These are phyloP conservation scores for Ophiostoma ips DNA, from an alignment of 2,329 filamentous ascomycete genomes.

Conservation along the genomic window DNA sequence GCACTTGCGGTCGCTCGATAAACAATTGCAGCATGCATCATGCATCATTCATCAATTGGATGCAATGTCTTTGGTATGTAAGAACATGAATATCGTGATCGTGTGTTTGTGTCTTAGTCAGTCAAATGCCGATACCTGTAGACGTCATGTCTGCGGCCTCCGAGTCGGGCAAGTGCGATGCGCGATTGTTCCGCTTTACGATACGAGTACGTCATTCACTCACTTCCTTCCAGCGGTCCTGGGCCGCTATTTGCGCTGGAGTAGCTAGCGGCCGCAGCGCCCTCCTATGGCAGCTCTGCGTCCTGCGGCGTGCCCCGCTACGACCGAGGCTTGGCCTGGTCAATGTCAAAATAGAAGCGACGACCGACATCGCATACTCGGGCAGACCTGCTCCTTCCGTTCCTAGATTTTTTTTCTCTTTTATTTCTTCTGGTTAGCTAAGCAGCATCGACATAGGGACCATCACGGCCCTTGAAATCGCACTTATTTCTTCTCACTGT, in stretches of 20 bases:
- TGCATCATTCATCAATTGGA: too few relatives aligned
- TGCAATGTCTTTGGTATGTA: too few relatives aligned
- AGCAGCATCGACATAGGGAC: too few relatives aligned
- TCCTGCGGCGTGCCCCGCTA: constrained; percentile 7
- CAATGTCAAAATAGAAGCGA: constrained; percentile 2
- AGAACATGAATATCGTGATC: too few relatives aligned
- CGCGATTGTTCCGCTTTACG: too few relatives aligned
- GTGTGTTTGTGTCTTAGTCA: too few relatives aligned
- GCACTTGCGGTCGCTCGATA: too few relatives aligned
- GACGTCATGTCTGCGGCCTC: not conserved
- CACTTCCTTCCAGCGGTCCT: too few relatives aligned
- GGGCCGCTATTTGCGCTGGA: not conserved
- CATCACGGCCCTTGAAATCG: too few relatives aligned
- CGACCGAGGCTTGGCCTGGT: not conserved
- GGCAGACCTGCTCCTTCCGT: not conserved
- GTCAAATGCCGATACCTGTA: too few relatives aligned
- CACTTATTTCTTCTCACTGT: too few relatives aligned
- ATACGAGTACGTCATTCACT: constrained; percentile 4
- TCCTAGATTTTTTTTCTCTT: not conserved
- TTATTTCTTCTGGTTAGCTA: not conserved
- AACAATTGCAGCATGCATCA: too few relatives aligned
- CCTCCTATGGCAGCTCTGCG: constrained; percentile 2
- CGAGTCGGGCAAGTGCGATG: not conserved
- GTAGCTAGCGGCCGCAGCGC: not conserved
- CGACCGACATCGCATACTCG: constrained; percentile 8